Evolutionary conservation across 129 eudicot species (phyloP).

Genomic region (Apium graveolens): DNA sequence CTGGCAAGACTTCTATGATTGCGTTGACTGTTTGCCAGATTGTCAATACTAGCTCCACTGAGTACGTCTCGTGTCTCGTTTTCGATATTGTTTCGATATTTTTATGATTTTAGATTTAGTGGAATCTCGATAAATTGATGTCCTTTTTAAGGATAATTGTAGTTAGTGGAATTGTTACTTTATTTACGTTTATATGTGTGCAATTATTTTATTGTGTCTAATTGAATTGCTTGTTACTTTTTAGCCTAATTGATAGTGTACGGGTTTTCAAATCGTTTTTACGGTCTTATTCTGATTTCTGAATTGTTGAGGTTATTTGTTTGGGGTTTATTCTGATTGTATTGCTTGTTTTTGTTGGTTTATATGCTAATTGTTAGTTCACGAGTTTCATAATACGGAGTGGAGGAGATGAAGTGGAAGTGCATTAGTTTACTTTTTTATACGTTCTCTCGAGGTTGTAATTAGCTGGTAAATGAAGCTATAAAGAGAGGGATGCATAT

Average conservation of each 20-base stretch:
- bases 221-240: too few relatives aligned
- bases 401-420: background rate
- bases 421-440: background rate
- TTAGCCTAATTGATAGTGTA: too few relatives aligned
- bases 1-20: slow-evolving; percentile 97
- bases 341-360: background rate
- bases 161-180: background rate
- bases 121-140: background rate
- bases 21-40: slow-evolving; percentile 90
- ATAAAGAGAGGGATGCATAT: too few relatives aligned
- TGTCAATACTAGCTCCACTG: slow-evolving; percentile 70
- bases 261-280: too few relatives aligned
- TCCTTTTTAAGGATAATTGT: background rate
- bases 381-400: background rate
- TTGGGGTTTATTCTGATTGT: background rate
- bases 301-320: background rate
- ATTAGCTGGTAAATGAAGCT: too few relatives aligned
- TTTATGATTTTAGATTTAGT: too few relatives aligned
- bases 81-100: background rate
- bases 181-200: too few relatives aligned
- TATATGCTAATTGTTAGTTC: background rate
- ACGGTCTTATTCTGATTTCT: background rate
- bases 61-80: slow-evolving; percentile 28
- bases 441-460: background rate
- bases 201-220: too few relatives aligned